A percentile compares a stretch with the other conserved stretches of the same genome.
Evolutionary conservation across 306 rosid species (phyloP).

Genomic region (Vicia sativa): DNA sequence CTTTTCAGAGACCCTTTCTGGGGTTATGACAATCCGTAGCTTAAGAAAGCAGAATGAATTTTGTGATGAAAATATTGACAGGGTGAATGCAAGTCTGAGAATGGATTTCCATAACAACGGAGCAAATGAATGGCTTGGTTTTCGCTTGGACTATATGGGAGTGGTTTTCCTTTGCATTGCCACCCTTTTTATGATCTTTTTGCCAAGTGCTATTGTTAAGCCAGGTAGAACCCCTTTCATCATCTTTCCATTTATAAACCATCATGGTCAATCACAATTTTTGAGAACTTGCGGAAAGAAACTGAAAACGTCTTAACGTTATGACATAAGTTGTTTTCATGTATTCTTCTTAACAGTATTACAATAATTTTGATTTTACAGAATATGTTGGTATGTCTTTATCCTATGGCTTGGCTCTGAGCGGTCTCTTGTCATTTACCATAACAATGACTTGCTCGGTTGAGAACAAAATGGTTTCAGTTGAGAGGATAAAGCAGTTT

Average conservation of each 20-base stretch:
- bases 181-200: constrained; percentile 69
- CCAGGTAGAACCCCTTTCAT: constrained; percentile 62
- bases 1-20: constrained; percentile 84
- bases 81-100: constrained; percentile 72
- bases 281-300: no score
- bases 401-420: constrained; percentile 78
- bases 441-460: constrained; percentile 62
- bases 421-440: constrained; percentile 59
- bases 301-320: no score
- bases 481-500: constrained; percentile 81
- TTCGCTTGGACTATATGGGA: constrained; percentile 74
- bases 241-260: background rate
- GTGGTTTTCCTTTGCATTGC: constrained; percentile 65
- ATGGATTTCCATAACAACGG: constrained; percentile 90
- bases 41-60: constrained; percentile 60
- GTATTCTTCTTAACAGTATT: no score
- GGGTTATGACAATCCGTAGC: constrained; percentile 82
- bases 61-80: constrained; percentile 57
- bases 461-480: constrained; percentile 90
- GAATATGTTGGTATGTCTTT: constrained; percentile 84
- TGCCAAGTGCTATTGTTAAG: constrained; percentile 68
- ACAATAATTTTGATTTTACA: constrained; percentile 33
- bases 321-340: no score
- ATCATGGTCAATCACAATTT: background rate
- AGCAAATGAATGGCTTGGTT: constrained; percentile 87